Base-by-base conservation (phyloP, 2,329 filamentous ascomycete genomes). In the Aspergillus sp. region DNA sequence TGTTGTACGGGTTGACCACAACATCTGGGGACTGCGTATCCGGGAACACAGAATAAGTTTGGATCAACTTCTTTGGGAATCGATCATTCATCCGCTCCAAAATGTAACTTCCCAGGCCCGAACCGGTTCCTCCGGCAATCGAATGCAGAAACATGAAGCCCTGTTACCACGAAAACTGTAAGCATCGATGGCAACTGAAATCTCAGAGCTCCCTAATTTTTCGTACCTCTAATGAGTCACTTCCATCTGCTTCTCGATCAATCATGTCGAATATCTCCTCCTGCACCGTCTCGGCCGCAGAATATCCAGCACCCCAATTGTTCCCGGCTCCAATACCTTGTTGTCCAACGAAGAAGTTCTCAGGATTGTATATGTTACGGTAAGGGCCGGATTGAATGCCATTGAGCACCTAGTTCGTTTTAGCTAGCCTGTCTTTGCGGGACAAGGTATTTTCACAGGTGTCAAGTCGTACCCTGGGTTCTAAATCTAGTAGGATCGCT, bases 221-320 rank as follows among this genome's bases (percentile, higher is more conserved):
- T 12, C 66, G 34, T 66, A 86, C 85, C 75, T 98, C 93, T 3
- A 98, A 77, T 44, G 90, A 96, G 69, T 98, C 93, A 65, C 91
- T 97, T 30, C 94, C 94, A 68, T 98, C 93, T 10, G 94, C 93
- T 67, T 98, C 93, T 50, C 93, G 85, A 65, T 98, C 93, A 61
- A 98, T 95, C 89, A 98, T 98, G 67, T 98, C 94, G 78, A 98
- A 88, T 47, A 98, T 88, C 66, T 98, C 93, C 68, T 98, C 93
- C 58, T 91, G 88, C 19, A 98, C 88, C 40, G 79, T 77, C 67
- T 96, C 90, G 57, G 90, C 93, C 45, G 88, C 90, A 56, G 93
- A 83, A 70, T 98, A 98, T 41, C 93, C 93, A 62, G 93, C 86
- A 51, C 90, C 93, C 93, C 93, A 98, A 68, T 97, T 98, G 70